Conservation (phyloP, 257 asterid species). For the Solanum sparsipilum region DNA sequence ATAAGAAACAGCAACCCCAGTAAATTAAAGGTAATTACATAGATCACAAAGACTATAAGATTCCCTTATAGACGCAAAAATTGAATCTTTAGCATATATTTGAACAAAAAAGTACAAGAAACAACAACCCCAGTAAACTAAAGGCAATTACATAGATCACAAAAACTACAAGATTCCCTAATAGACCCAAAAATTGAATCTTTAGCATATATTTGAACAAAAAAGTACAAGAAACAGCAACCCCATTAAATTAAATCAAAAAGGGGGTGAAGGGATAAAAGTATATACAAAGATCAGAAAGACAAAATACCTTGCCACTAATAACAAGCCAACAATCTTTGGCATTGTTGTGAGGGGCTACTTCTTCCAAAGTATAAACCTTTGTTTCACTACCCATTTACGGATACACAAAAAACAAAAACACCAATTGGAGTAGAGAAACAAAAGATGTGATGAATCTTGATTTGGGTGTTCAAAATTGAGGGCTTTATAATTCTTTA, state of each 20-base stretch:
- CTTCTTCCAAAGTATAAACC: conserved; percentile 5
- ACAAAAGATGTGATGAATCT: neutral
- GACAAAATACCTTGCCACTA: conserved; percentile 1
- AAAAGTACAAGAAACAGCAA: neutral
- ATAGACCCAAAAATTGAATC: neutral
- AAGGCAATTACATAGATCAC: neutral
- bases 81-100: neutral
- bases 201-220: neutral
- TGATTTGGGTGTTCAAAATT: neutral
- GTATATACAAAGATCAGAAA: neutral
- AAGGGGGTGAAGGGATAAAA: neutral
- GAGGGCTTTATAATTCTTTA: neutral
- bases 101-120: neutral
- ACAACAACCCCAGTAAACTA: neutral
- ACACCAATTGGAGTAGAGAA: neutral
- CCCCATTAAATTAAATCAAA: neutral
- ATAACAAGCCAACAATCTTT: conserved; percentile 12
- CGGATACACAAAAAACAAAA: neutral
- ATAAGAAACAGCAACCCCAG: neutral
- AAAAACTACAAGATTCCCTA: neutral
- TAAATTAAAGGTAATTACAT: neutral
- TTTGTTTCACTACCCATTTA: conserved; percentile 4
- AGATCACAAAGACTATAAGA: neutral
- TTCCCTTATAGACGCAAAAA: neutral
- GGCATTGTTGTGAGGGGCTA: neutral